Conservation (phyloP, 1,284 basidiomycete genomes). For the Moesziomyces aphidis region DNA sequence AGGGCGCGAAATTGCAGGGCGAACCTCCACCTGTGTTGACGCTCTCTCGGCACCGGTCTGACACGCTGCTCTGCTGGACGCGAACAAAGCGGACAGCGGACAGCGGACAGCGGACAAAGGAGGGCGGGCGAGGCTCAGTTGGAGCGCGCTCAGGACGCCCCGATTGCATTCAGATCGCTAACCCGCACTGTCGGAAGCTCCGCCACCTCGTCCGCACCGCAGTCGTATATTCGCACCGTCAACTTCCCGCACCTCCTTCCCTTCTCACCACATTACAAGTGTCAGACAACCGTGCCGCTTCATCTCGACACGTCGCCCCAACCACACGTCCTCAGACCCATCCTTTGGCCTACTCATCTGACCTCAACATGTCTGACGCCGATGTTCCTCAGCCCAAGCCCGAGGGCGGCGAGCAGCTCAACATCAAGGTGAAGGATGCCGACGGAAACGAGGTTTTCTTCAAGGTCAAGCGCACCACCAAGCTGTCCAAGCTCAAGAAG, state of each 20-base stretch:
- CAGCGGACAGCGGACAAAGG: too few species aligned
- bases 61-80: not conserved
- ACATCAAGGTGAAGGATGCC: constrained; percentile 68
- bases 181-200: not conserved
- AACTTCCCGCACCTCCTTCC: constrained; percentile 1
- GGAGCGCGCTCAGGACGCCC: not conserved
- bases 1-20: not conserved
- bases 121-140: not conserved
- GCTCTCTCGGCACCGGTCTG: constrained; percentile 12
- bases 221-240: not conserved
- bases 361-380: constrained; percentile 56
- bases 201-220: not conserved
- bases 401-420: constrained; percentile 65
- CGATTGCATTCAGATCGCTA: not conserved
- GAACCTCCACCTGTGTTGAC: constrained; percentile 2
- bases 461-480: constrained; percentile 96
- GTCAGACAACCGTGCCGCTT: not conserved
- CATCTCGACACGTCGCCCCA: not conserved
- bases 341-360: not conserved
- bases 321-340: not conserved
- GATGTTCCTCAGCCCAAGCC: constrained; percentile 61
- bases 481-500: constrained; percentile 89
- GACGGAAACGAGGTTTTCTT: constrained; percentile 92
- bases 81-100: not conserved
- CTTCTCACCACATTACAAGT: constrained; percentile 14